These are phyloP conservation scores for Dendrothele bispora DNA, from an alignment of 768 basidiomycete species.

Conservation along the genomic window DNA sequence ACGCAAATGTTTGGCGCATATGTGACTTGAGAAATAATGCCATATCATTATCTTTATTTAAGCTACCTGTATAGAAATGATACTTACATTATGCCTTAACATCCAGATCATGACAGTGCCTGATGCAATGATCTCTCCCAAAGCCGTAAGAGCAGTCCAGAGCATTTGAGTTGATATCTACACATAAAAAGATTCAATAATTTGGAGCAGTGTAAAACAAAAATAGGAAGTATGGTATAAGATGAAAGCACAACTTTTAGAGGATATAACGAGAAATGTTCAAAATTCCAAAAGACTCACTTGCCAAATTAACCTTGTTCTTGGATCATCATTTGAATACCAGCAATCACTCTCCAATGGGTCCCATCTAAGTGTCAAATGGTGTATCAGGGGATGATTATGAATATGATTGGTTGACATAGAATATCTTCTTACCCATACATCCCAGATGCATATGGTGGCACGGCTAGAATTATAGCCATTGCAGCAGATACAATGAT, in stretches of 20 bases:
- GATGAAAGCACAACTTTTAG: no score
- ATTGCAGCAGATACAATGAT: slow-evolving; percentile 11
- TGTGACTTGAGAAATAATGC: no score
- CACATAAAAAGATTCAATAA: neutral
- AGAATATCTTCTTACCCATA: slow-evolving; percentile 15
- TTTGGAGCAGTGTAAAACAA: no score
- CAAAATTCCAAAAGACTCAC: slow-evolving; percentile 8
- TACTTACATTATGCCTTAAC: slow-evolving; percentile 23
- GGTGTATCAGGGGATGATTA: no score
- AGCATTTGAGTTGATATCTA: slow-evolving; percentile 19
- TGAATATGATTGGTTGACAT: neutral
- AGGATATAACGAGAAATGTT: no score
- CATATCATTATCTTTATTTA: no score
- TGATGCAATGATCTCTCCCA: slow-evolving; percentile 11
- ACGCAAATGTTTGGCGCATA: neutral
- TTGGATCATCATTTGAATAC: slow-evolving; percentile 18
- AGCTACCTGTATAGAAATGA: no score
- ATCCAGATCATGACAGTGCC: slow-evolving; percentile 12
- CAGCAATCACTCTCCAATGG: slow-evolving; percentile 19
- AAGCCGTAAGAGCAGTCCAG: slow-evolving; percentile 14
- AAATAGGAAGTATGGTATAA: neutral
- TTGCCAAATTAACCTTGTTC: slow-evolving; percentile 18
- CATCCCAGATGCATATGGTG: slow-evolving; percentile 20
- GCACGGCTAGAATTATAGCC: slow-evolving; percentile 12
- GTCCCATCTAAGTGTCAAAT: slow-evolving; percentile 21